Percentiles rank a stretch among this genome's conserved stretches.
phyloP scores from a whole-genome alignment of 2,329 filamentous ascomycete species.

The Hypoxylon sp. region DNA sequence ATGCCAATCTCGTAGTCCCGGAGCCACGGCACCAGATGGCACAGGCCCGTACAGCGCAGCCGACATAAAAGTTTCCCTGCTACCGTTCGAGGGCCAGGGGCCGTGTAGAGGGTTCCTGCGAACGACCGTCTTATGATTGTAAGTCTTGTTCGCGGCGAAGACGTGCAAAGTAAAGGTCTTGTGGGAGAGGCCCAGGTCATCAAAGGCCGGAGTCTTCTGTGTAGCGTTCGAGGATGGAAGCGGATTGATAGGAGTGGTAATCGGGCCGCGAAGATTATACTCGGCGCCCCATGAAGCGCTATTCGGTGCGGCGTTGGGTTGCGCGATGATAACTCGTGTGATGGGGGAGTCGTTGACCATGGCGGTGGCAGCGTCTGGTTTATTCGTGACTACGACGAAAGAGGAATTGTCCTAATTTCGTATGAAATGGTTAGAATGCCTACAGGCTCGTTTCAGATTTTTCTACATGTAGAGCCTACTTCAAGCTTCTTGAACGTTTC shows the following conservation, averaged over 20 bases:
- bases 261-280: slow-evolving; percentile 41
- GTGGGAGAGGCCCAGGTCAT: slow-evolving; percentile 41
- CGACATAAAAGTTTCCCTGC: slow-evolving; percentile 45
- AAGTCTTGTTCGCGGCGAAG: slow-evolving; percentile 47
- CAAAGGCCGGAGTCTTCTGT: slow-evolving; percentile 37
- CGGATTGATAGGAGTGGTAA: slow-evolving; percentile 46
- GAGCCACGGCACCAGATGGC: slow-evolving; percentile 46
- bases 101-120: slow-evolving; percentile 47
- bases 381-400: slow-evolving; percentile 63
- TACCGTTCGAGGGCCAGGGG: slow-evolving; percentile 45
- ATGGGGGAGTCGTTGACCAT: slow-evolving; percentile 62
- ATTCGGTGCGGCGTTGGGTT: slow-evolving; percentile 26
- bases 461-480: slow-evolving; percentile 44
- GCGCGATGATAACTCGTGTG: slow-evolving; percentile 56
- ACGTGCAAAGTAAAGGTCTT: slow-evolving; percentile 48
- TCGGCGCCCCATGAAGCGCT: slow-evolving; percentile 45
- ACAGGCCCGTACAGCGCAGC: slow-evolving; percentile 44
- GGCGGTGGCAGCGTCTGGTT: slow-evolving; percentile 53
- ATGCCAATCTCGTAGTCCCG: slow-evolving; percentile 50
- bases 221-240: slow-evolving; percentile 28
- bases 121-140: slow-evolving; percentile 45
- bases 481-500: slow-evolving; percentile 65
- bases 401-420: slow-evolving; percentile 57
- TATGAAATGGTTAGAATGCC: slow-evolving; percentile 4
- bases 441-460: not conserved